Conservation (phyloP, 2,329 filamentous ascomycete genomes). For the Mycocentrospora acerina region DNA sequence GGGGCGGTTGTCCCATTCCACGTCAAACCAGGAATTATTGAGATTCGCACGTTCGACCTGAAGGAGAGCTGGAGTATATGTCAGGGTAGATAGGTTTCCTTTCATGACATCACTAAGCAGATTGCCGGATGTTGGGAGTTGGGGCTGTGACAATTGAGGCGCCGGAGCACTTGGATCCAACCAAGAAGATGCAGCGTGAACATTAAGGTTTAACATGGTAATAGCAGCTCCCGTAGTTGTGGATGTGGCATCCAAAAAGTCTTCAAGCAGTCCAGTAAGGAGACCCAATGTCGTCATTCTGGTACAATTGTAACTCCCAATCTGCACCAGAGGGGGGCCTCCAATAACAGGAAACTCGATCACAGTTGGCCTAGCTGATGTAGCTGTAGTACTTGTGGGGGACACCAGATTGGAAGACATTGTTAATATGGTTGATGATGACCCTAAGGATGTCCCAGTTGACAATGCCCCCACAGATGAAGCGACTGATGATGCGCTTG, state of each 20-base stretch:
- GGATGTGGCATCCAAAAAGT: conserved; percentile 56
- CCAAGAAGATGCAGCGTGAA: conserved; percentile 55
- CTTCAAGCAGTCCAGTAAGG: conserved; percentile 52
- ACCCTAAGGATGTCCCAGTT: not conserved
- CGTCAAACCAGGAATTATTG: conserved; percentile 59
- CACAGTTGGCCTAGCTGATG: conserved; percentile 13
- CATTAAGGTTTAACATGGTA: conserved; percentile 57
- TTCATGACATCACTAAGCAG: conserved; percentile 52
- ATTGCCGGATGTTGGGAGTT: conserved; percentile 49
- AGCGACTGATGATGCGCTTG: conserved; percentile 4
- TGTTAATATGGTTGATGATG: conserved; percentile 1
- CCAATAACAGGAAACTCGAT: conserved; percentile 21
- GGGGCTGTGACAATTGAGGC: conserved; percentile 40
- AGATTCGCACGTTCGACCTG: conserved; percentile 56
- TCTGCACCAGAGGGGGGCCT: conserved; percentile 41
- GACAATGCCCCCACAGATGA: conserved; percentile 1
- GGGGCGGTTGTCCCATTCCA: conserved; percentile 45
- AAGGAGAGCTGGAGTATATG: conserved; percentile 58
- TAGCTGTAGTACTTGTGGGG: conserved; percentile 7
- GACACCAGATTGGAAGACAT: no score
- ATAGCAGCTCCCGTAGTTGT: conserved; percentile 58
- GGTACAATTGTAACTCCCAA: conserved; percentile 59
- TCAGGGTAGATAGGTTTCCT: conserved; percentile 50
- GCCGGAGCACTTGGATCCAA: conserved; percentile 45
- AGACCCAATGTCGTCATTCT: conserved; percentile 52